Evolutionary conservation across 768 basidiomycete species (phyloP).

Genomic region (Phylloporus scabripes): DNA sequence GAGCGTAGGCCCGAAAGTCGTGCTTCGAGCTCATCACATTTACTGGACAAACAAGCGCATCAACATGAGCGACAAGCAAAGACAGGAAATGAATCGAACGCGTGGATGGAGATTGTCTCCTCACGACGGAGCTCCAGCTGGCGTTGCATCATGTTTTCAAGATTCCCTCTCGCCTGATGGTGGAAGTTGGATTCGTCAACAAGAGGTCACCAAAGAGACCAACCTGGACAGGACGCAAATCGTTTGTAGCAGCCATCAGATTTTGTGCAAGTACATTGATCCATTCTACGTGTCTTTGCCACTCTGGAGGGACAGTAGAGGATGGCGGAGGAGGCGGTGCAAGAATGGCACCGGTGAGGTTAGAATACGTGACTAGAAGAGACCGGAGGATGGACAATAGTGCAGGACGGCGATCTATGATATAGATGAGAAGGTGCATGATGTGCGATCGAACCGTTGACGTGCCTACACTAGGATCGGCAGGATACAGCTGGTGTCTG

Average conservation of each 20-base stretch:
- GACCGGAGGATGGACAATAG: slow-evolving; percentile 68
- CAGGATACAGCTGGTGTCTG: slow-evolving; percentile 74
- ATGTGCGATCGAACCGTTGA: not conserved
- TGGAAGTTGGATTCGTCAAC: not conserved
- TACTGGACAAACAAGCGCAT: slow-evolving; percentile 35
- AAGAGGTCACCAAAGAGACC: slow-evolving; percentile 9
- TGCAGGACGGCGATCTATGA: slow-evolving; percentile 70
- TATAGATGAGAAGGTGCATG: slow-evolving; percentile 5
- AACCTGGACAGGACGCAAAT: slow-evolving; percentile 83
- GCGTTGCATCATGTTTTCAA: slow-evolving; percentile 76
- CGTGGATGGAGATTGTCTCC: slow-evolving; percentile 65
- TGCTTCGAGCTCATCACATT: slow-evolving; percentile 65
- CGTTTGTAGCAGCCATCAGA: slow-evolving; percentile 86
- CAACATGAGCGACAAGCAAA: not conserved
- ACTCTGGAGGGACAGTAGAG: slow-evolving; percentile 50
- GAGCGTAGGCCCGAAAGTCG: slow-evolving; percentile 53
- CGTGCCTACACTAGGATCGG: slow-evolving; percentile 64
- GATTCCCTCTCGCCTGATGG: slow-evolving; percentile 65
- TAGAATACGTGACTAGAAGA: slow-evolving; percentile 74
- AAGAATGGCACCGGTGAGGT: slow-evolving; percentile 63
- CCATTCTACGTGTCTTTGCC: slow-evolving; percentile 76
- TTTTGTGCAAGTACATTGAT: slow-evolving; percentile 78
- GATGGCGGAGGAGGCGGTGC: slow-evolving; percentile 53
- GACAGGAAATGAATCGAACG: slow-evolving; percentile 40
- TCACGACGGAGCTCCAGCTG: slow-evolving; percentile 70